Conservation (phyloP, 2,329 filamentous ascomycete genomes). For the Fusarium pseudocircinatum region DNA sequence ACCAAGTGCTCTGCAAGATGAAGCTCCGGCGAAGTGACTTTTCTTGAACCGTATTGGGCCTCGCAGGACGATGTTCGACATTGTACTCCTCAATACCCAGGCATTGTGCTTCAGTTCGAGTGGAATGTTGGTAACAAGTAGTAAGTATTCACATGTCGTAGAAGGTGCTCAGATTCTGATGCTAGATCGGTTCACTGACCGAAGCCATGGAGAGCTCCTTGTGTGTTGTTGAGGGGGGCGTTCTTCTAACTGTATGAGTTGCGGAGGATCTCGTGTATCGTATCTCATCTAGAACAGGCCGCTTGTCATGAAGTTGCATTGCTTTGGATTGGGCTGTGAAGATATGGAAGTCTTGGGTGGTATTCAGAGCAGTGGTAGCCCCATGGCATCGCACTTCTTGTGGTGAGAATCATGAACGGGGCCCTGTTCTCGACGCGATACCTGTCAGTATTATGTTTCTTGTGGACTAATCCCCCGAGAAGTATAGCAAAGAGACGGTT, state of each 20-base stretch:
- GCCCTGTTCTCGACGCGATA: not conserved
- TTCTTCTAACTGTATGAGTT: no score
- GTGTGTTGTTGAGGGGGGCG: no score
- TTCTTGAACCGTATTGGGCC: no score
- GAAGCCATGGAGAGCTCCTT: no score
- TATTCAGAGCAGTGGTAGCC: not conserved
- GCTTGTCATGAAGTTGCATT: fast-evolving
- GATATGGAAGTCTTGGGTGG: not conserved
- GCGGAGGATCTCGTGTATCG: no score
- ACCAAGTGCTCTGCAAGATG: not conserved
- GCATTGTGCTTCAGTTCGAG: not conserved
- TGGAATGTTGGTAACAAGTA: fast-evolving
- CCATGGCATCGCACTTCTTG: not conserved
- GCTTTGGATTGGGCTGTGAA: fast-evolving
- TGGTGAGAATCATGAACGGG: not conserved
- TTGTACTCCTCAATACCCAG: not conserved
- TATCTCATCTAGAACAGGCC: not conserved
- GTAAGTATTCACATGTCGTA: not conserved
- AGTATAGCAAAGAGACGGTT: not conserved
- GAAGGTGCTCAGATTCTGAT: no score
- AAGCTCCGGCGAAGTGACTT: not conserved
- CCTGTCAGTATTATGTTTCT: not conserved
- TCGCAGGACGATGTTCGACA: no score
- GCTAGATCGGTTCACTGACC: no score
- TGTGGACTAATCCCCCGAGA: not conserved